These are phyloP conservation scores for Cordyceps cateniannulata DNA, from an alignment of 2,329 filamentous ascomycete genomes.

Conservation along the genomic window DNA sequence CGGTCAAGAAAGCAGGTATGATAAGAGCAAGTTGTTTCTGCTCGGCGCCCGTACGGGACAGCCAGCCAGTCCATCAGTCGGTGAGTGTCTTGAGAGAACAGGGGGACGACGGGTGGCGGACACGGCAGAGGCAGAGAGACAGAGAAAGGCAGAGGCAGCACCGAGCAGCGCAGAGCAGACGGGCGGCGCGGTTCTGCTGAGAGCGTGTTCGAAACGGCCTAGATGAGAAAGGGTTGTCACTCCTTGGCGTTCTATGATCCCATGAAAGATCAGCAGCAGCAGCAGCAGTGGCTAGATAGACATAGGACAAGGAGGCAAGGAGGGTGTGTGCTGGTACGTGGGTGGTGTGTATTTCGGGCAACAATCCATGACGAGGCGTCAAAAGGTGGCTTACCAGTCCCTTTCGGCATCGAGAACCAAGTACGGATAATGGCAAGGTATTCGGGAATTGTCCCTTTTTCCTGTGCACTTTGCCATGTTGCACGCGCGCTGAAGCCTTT, in stretches of 20 bases:
- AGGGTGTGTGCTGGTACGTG: too few species aligned
- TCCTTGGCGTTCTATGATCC: constrained; percentile 3
- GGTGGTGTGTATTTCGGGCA: not conserved
- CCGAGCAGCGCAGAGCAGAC: not conserved
- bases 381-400: not conserved
- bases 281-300: not conserved
- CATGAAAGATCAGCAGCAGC: constrained; percentile 7
- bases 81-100: not conserved
- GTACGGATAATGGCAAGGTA: not conserved
- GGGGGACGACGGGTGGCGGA: not conserved
- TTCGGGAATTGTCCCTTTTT: not conserved
- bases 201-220: constrained; percentile 4
- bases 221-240: constrained; percentile 2
- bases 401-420: not conserved
- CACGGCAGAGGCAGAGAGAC: not conserved
- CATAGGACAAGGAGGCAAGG: too few species aligned
- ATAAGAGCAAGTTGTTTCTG: not conserved
- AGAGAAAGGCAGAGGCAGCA: too few species aligned
- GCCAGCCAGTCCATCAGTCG: not conserved
- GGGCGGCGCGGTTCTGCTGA: not conserved
- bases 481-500: too few species aligned
- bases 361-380: not conserved
- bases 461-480: not conserved
- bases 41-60: constrained; percentile 4
- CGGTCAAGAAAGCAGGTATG: not conserved